A percentile compares a stretch with the other conserved stretches of the same genome.
Evolutionary conservation across 768 basidiomycete genomes (phyloP).

Genomic region (Mycena sanguinolenta): DNA sequence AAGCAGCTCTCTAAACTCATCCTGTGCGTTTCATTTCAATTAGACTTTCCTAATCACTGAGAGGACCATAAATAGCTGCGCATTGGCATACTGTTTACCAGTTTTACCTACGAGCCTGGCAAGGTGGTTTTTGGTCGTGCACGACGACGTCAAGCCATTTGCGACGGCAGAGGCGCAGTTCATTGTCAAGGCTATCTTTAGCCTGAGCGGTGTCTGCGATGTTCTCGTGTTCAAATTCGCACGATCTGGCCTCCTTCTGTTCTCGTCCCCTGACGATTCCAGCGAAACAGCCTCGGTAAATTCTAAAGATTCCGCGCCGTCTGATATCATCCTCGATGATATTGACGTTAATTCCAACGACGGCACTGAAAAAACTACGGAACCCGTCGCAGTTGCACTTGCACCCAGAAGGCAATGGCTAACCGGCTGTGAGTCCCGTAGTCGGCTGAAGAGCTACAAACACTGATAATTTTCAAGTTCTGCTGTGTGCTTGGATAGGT

Average conservation of each 20-base stretch:
- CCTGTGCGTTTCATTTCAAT: not conserved
- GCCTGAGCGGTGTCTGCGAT: conserved; percentile 24
- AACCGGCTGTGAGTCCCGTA: not conserved
- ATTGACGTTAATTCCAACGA: not conserved
- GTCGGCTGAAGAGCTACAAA: not conserved
- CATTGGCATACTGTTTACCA: conserved; percentile 23
- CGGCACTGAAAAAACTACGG: not conserved
- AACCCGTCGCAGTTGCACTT: not conserved
- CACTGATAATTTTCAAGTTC: not conserved
- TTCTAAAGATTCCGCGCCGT: too few relatives aligned
- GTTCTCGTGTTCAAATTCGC: conserved; percentile 18
- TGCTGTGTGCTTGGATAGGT: not conserved
- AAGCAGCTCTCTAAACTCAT: not conserved
- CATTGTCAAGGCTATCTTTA: conserved; percentile 27
- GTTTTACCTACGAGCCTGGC: conserved; percentile 23
- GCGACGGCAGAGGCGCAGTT: conserved; percentile 23
- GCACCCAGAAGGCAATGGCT: not conserved
- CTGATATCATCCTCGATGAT: too few relatives aligned
- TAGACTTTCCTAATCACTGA: not conserved
- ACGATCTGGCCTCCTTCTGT: conserved; percentile 16
- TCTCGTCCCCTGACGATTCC: not conserved
- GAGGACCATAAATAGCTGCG: conserved; percentile 12
- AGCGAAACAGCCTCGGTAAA: too few relatives aligned
- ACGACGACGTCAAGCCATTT: conserved; percentile 25
- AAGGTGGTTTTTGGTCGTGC: conserved; percentile 25